These are phyloP conservation scores for Hemileccinum impolitum DNA, from an alignment of 768 basidiomycete genomes.

Conservation along the genomic window DNA sequence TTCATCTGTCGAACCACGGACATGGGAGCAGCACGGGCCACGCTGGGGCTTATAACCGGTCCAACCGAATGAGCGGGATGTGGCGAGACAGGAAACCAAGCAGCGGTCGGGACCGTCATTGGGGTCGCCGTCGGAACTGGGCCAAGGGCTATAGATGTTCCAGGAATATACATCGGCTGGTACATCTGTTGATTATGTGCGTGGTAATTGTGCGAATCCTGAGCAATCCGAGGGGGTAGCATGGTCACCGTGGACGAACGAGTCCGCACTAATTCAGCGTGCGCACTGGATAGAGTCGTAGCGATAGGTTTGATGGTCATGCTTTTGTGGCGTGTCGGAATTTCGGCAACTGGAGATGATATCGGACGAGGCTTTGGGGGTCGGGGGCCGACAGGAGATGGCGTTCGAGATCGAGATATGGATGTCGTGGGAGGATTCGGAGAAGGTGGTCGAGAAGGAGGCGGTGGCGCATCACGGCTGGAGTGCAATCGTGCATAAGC, in stretches of 20 bases:
- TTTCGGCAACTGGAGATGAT: constrained; percentile 28
- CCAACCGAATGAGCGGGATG: constrained; percentile 10
- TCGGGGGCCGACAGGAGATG: constrained; percentile 53
- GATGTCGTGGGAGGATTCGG: constrained; percentile 17
- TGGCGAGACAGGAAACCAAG: constrained; percentile 17
- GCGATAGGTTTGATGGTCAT: constrained; percentile 26
- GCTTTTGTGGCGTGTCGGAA: constrained; percentile 30
- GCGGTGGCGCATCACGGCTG: constrained; percentile 25
- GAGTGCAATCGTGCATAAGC: constrained; percentile 13
- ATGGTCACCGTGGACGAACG: constrained; percentile 31
- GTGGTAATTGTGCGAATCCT: constrained; percentile 32
- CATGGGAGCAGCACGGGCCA: constrained; percentile 15
- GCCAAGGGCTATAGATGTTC: constrained; percentile 12
- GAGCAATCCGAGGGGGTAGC: constrained; percentile 20
- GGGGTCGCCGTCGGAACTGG: constrained; percentile 3
- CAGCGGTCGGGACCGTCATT: constrained; percentile 6
- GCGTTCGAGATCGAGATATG: constrained; percentile 39
- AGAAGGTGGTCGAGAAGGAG: constrained; percentile 30
- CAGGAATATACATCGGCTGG: constrained; percentile 28
- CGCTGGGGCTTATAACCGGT: constrained; percentile 10
- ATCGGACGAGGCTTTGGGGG: constrained; percentile 30
- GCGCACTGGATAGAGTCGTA: constrained; percentile 10
- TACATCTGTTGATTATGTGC: constrained; percentile 32
- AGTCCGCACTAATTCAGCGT: constrained; percentile 22
- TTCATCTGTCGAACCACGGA: constrained; percentile 5